Evolutionary conservation across 108 stramenopile species (phyloP).

Genomic region (Discostella stelligeroides): DNA sequence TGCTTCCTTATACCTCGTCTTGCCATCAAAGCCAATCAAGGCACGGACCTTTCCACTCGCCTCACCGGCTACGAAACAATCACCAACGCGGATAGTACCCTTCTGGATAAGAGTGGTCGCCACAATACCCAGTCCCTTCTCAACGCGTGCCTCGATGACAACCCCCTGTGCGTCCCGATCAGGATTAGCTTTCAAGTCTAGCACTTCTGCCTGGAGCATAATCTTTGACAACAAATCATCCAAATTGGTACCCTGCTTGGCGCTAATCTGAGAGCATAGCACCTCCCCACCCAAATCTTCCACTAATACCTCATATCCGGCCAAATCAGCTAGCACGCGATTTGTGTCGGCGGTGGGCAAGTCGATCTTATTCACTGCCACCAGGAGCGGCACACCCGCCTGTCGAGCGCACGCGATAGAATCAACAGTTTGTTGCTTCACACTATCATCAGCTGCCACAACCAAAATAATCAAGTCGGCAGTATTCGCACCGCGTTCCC

Average conservation of each 20-base stretch:
- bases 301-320: constrained; percentile 88
- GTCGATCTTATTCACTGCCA: constrained; percentile 98
- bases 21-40: constrained; percentile 79
- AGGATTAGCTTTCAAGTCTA: constrained; percentile 92
- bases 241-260: constrained; percentile 89
- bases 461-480: constrained; percentile 99
- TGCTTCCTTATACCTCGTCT: constrained; percentile 84
- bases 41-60: constrained; percentile 89
- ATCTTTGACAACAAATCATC: constrained; percentile 94
- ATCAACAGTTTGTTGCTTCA: constrained; percentile 98
- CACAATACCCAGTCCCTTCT: constrained; percentile 92
- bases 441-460: constrained; percentile 98
- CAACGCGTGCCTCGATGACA: constrained; percentile 93
- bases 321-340: constrained; percentile 87
- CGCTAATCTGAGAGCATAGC: constrained; percentile 90
- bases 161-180: constrained; percentile 89
- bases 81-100: constrained; percentile 93
- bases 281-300: constrained; percentile 96
- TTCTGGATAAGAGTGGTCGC: constrained; percentile 95
- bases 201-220: constrained; percentile 94
- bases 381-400: constrained; percentile 93
- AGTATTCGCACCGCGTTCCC: constrained; percentile 95
- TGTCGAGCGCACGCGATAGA: constrained; percentile 92
- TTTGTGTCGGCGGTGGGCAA: constrained; percentile 83
- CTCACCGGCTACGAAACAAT: constrained; percentile 92